These are phyloP conservation scores for Juncus inflexus DNA, from an alignment of 176 grass and related monocot genomes.

Conservation along the genomic window DNA sequence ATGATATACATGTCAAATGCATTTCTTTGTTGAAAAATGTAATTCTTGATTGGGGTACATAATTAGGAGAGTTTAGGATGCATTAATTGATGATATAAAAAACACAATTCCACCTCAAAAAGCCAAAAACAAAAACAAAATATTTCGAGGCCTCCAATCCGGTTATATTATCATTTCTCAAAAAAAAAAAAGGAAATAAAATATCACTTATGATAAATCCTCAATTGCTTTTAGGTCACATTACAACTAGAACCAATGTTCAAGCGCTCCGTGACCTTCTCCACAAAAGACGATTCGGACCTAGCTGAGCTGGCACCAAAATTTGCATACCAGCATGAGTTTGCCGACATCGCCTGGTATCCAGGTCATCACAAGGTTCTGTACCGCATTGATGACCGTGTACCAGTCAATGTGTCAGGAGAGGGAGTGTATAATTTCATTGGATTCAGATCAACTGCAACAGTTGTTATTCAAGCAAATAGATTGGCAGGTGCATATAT, in stretches of 20 bases:
- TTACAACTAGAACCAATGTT: slow-evolving; percentile 66
- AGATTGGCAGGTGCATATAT: slow-evolving; percentile 27
- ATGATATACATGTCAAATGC: no score
- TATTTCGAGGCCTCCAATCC: no score
- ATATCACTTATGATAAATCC: no score
- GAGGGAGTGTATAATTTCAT: slow-evolving; percentile 46
- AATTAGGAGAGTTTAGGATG: no score
- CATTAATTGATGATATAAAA: no score
- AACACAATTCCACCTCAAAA: no score
- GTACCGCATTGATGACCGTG: slow-evolving; percentile 56
- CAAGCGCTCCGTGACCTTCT: slow-evolving; percentile 62
- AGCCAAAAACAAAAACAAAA: no score
- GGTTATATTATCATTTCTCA: no score
- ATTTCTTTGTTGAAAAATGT: no score
- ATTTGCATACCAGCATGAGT: slow-evolving; percentile 51
- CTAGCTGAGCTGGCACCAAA: slow-evolving; percentile 38
- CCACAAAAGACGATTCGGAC: slow-evolving; percentile 31
- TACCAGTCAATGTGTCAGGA: slow-evolving; percentile 38
- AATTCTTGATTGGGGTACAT: no score
- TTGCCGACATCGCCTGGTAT: slow-evolving; percentile 64
- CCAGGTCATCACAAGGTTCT: slow-evolving; percentile 36
- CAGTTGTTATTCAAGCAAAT: slow-evolving; percentile 1
- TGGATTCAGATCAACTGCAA: slow-evolving; percentile 50
- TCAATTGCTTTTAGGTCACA: slow-evolving; percentile 38
- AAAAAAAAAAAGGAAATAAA: no score